Evolutionary conservation across 257 asterid species (phyloP).

Genomic region (Solanum arcanum): DNA sequence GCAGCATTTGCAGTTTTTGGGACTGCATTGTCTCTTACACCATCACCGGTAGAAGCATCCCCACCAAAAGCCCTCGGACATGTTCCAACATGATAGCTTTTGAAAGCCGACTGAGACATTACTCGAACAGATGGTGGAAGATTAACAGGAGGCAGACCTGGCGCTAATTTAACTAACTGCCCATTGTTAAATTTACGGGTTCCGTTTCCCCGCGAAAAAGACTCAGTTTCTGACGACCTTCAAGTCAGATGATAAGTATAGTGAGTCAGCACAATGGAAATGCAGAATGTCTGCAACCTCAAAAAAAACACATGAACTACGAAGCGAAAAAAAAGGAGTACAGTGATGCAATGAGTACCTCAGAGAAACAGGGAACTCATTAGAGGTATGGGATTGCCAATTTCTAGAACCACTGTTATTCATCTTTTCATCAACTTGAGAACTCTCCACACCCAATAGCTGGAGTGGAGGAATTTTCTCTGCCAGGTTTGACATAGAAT

Average conservation of each 20-base stretch:
- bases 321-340: background rate
- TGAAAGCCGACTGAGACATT: slow-evolving; percentile 81
- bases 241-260: slow-evolving; percentile 11
- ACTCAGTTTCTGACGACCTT: slow-evolving; percentile 41
- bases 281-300: background rate
- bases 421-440: slow-evolving; percentile 27
- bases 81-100: slow-evolving; percentile 36
- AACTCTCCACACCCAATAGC: slow-evolving; percentile 19
- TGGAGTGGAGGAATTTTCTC: slow-evolving; percentile 7
- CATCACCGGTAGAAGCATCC: slow-evolving; percentile 11
- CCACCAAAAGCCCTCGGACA: slow-evolving; percentile 15
- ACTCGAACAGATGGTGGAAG: slow-evolving; percentile 96
- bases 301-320: background rate
- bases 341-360: slow-evolving; percentile 28
- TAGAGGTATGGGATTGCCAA: slow-evolving; percentile 18
- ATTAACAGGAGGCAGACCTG: slow-evolving; percentile 87
- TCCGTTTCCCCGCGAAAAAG: slow-evolving; percentile 49
- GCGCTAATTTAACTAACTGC: slow-evolving; percentile 82
- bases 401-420: slow-evolving; percentile 18
- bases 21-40: slow-evolving; percentile 15
- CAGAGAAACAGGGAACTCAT: slow-evolving; percentile 30
- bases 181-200: slow-evolving; percentile 47
- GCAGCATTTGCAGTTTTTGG: slow-evolving; percentile 7
- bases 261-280: slow-evolving; percentile 7
- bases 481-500: background rate